Base-by-base conservation (phyloP, 345 rosid genomes). In the Sisymbrium irio region DNA sequence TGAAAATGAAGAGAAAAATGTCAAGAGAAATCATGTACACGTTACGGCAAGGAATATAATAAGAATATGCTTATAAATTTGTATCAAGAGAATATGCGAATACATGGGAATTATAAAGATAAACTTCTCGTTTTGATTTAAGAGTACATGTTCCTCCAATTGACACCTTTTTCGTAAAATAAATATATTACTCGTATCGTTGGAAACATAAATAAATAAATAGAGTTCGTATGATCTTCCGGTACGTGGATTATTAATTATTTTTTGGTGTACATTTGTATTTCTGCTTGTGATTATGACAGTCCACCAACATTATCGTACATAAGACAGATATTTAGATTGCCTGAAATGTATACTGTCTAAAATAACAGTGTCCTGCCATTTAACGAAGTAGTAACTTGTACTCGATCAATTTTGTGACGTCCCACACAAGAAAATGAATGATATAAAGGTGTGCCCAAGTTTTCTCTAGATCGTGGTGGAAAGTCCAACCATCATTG, bases 51-150 rank as follows among this genome's bases (percentile, higher is more conserved):
- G 11, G 78, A 10, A 75, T 51, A 33, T 50, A 47, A 30, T 22
- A 46, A 68, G 79, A 50, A 75, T 68, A 75, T 75, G 57, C 79
- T 33, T 20, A 47, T 57, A 58, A 19, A 11, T 36, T n/a, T n/a
- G 54, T 8, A 65, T 73, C 41, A 73, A 44, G 32, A 56, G 50
- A 65, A 74, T 74, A 74, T 74, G 71, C 60, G 15, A 73, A 56
- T 56, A 55, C 41, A 41, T 27, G 33, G 2, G 20, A 35, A 64
- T 15, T 7, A 25, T 32, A 65, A 27, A 27, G 28, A 27, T 27
- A 27, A 27, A 27, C 28, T 1, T 27, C 28, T 27, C 28, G 28
- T 27, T 27, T 27, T 27, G 28, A 27, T 27, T 27, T 27, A 27
- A 27, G 3, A 27, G 4, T 27, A 3, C 35, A 53, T 25, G 17